Evolutionary conservation across 129 eudicot species (phyloP), one percentile per base, ranked within the genome.

Genomic region (Helianthus tuberosus): DNA sequence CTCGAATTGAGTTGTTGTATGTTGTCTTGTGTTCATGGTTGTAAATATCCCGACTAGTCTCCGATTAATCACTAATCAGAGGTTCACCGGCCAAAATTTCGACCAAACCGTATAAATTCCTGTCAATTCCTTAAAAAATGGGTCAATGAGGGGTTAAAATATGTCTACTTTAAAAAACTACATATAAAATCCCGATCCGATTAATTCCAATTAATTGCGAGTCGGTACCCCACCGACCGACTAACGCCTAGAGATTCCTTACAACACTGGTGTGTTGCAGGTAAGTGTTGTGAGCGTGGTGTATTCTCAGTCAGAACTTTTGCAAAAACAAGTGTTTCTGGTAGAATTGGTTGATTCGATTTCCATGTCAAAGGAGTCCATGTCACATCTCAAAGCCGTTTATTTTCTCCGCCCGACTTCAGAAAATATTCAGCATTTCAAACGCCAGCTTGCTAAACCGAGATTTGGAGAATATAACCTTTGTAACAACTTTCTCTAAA

Each of bases 351-450:
- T 95, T 55, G 99, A 95, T 83, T 89, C 99, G 55, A 95, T 85
- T 73, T 79, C 94, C 79, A 89, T 76, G 99, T 91, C 99, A 53
- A 95, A 85, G 82, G 99, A 95, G 86, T 77, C 94, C 58, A 91
- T 95, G 99, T 83, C 94, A 15, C 97, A 95, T 78, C 97, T 95
- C 15, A 95, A 95, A 84, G 99, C 97, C n/a, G 91, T 95, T 70
- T 95, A 95, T 79, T 95, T 95, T 81, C 83, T 95, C 47, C 89
- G 95, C 29, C 96, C 99, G 15, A 91, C 96, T 65, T 80, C 97
- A 16, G 91, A 78, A 65, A 95, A 95, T 81, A 85, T 95, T 63
- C 91, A 86, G 68, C 87, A 68, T 47, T 63, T 95, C 86, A 86
- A 88, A 83, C 93, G 90, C 38, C 99, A 95, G 82, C 90, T 95